Evolutionary conservation across 306 rosid genomes (phyloP), one percentile per base, ranked within the genome.

Genomic region (Fragaria vesca): DNA sequence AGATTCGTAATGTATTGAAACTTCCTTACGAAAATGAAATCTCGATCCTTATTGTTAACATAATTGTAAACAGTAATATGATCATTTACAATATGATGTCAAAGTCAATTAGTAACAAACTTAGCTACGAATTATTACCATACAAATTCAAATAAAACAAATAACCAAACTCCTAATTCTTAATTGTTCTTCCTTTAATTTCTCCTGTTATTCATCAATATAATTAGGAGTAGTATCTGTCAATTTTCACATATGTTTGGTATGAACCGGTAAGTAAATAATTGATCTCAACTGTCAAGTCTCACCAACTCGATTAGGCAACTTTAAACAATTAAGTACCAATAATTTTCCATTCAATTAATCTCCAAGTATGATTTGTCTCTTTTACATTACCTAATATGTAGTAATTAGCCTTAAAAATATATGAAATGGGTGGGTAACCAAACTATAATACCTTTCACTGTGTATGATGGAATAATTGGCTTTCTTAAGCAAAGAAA

Each of bases 221-320:
- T 16, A 20, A 8, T 38, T 15, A 18, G 1, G 18, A 45, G 18
- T 10, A 45, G 6, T 16, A 66, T 16, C 5, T 66, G 52, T 34
- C 66, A 68, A 68, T 24, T 40, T 18, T 43, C 46, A 77, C 57
- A 32, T 40, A 67, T 77, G 46, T 54, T 68, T 66, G 74, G 74
- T 52, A 52, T 67, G 40, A 42, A 60, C 45, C 10, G 6, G 20
- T 66, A 40, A 17, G 74, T 11, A 66, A 77, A 67, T 68, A 40
- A 42, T 54, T 50, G 30, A 54, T 65, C 28, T 66, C 17, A 76
- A 51, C 40, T n/a, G 50, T 42, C 51, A 9, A 51, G 26, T 28
- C 43, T 77, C 74, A 68, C 57, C 74, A 38, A 40, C 67, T 67
- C 57, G 12, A 30, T 43, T 20, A 61, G 30, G 60, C 28, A 61